Percentiles rank a stretch among this genome's conserved stretches.
Conservation (phyloP, 345 rosid species). For the Populus deltoides region DNA sequence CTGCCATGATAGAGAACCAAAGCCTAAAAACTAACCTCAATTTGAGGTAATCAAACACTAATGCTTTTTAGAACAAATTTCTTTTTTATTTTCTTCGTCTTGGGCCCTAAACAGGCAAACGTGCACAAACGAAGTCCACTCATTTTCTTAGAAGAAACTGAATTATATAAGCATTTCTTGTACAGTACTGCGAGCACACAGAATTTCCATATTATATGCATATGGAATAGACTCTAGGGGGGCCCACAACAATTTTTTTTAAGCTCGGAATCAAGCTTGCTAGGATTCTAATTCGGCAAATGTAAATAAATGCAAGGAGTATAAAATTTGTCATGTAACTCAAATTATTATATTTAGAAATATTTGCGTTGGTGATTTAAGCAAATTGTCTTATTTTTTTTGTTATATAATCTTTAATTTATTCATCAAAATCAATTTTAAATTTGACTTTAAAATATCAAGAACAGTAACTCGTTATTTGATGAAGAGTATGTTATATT, state of each 20-base stretch:
- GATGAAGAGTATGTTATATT: too few relatives aligned
- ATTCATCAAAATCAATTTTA: too few relatives aligned
- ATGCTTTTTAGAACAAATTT: background rate
- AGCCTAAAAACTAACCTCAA: constrained; percentile 16
- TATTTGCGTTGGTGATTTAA: too few relatives aligned
- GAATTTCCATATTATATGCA: background rate
- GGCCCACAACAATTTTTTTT: background rate
- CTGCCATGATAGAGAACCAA: constrained; percentile 3
- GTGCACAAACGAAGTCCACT: constrained; percentile 12
- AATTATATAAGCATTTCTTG: background rate
- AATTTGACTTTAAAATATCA: too few relatives aligned
- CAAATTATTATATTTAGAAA: too few relatives aligned
- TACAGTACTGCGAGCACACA: background rate
- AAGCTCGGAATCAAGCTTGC: background rate
- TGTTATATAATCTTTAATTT: too few relatives aligned
- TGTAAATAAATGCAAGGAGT: background rate
- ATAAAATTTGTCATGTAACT: too few relatives aligned
- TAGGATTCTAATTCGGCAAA: background rate
- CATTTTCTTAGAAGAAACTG: background rate
- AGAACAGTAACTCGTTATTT: too few relatives aligned
- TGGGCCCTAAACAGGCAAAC: constrained; percentile 4
- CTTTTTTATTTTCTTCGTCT: background rate
- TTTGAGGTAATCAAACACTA: background rate
- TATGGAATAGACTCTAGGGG: background rate
- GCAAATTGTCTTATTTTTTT: too few relatives aligned